Conservation (phyloP, 1,284 basidiomycete genomes). For the Tilletia indica region DNA sequence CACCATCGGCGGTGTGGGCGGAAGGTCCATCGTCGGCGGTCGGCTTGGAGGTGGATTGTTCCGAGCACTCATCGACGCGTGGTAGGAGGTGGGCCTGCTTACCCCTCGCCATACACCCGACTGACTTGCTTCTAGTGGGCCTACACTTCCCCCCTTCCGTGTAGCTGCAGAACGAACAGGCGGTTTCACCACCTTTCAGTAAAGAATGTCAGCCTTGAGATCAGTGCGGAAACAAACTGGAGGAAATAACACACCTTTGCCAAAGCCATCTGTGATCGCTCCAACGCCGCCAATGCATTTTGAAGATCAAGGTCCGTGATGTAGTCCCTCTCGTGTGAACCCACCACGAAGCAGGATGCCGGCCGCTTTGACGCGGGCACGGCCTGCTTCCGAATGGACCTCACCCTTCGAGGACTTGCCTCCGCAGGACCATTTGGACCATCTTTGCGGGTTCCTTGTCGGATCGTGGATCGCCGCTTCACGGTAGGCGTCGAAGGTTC, state of each 20-base stretch:
- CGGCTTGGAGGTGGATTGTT: not conserved
- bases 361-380: not conserved
- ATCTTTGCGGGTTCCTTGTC: too few species aligned
- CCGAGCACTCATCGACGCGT: not conserved
- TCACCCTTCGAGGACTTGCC: too few species aligned
- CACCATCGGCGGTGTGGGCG: not conserved
- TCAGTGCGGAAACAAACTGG: not conserved
- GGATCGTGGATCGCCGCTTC: too few species aligned
- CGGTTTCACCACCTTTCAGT: not conserved
- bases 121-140: too few species aligned
- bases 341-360: not conserved
- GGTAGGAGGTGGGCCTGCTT: not conserved
- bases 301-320: not conserved
- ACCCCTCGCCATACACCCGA: not conserved
- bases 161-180: not conserved
- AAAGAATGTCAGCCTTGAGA: too few species aligned
- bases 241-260: not conserved
- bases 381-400: too few species aligned
- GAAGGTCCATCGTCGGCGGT: not conserved
- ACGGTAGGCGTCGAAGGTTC: too few species aligned
- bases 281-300: not conserved
- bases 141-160: too few species aligned
- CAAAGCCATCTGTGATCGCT: not conserved
- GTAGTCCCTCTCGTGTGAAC: too few species aligned
- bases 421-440: too few species aligned